Evolutionary conservation across 1,284 basidiomycete species (phyloP).

Genomic region (Cutaneotrichosporon daszewskae): DNA sequence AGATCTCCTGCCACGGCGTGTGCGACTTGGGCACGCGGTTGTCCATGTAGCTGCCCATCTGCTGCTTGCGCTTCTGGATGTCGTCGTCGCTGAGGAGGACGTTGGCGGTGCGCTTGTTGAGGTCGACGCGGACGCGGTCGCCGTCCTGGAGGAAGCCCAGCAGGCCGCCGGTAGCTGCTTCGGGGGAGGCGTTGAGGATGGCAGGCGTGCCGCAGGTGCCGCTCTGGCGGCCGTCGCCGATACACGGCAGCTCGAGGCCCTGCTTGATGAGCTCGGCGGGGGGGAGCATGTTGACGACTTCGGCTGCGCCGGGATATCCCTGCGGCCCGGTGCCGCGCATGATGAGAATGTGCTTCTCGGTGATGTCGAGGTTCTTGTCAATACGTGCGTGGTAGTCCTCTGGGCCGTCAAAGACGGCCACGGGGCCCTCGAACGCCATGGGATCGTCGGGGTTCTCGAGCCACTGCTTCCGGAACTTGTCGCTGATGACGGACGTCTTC

Average conservation of each 20-base stretch:
- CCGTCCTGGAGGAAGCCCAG: constrained; percentile 44
- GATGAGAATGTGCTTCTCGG: constrained; percentile 37
- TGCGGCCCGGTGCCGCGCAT: constrained; percentile 45
- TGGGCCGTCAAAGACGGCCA: constrained; percentile 46
- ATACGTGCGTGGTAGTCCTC: constrained; percentile 46
- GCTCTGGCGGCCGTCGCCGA: constrained; percentile 46
- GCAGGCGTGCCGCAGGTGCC: constrained; percentile 45
- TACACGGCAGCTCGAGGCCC: constrained; percentile 46
- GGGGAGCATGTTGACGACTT: constrained; percentile 48
- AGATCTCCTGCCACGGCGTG: constrained; percentile 48
- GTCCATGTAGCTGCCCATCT: constrained; percentile 27
- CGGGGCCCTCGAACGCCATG: constrained; percentile 47
- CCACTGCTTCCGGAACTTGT: constrained; percentile 39
- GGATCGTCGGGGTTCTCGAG: constrained; percentile 43
- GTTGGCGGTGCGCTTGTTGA: constrained; percentile 36
- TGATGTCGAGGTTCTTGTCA: constrained; percentile 28
- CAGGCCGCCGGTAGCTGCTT: constrained; percentile 44
- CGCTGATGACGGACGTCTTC: constrained; percentile 47
- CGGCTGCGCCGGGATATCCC: constrained; percentile 44
- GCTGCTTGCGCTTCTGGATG: constrained; percentile 34
- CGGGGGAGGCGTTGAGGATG: constrained; percentile 46
- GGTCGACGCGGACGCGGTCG: constrained; percentile 44
- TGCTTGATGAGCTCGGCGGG: constrained; percentile 43
- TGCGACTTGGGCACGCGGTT: constrained; percentile 32
- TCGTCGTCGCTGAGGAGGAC: constrained; percentile 33